Percentiles rank a stretch among this genome's conserved stretches.
Evolutionary conservation across 2,329 filamentous ascomycete genomes (phyloP).

Genomic region (Beauveria medogensis): DNA sequence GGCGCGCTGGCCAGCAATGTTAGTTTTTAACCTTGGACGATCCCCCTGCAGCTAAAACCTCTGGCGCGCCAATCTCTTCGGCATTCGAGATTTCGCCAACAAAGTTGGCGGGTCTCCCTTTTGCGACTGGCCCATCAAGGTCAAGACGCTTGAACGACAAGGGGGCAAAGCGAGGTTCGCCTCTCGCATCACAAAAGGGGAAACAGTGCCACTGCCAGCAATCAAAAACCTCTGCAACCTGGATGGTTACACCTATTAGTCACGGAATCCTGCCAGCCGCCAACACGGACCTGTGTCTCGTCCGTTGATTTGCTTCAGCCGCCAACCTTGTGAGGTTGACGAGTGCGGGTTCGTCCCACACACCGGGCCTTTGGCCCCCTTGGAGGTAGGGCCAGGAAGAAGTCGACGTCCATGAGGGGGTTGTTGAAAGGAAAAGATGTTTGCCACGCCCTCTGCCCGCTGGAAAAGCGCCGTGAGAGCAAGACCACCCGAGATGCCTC

Average conservation of each 20-base stretch:
- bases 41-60: not conserved
- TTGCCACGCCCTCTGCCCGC: too few species aligned
- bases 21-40: not conserved
- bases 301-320: not conserved
- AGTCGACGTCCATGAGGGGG: too few species aligned
- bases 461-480: not conserved
- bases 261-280: not conserved
- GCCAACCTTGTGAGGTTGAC: conserved; percentile 4
- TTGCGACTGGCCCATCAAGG: conserved; percentile 1
- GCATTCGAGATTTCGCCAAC: not conserved
- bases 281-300: not conserved
- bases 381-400: too few species aligned
- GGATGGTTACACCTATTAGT: conserved; percentile 2
- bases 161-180: not conserved
- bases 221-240: not conserved
- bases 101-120: not conserved
- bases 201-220: not conserved
- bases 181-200: not conserved
- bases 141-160: not conserved
- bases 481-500: not conserved
- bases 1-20: not conserved
- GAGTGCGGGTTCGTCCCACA: conserved; percentile 4
- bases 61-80: conserved; percentile 1
- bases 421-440: too few species aligned
- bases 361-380: too few species aligned